Evolutionary conservation across 2,329 filamentous ascomycete species (phyloP), one percentile per base, ranked within the genome.

Genomic region (Zymoseptoria ardabiliae): DNA sequence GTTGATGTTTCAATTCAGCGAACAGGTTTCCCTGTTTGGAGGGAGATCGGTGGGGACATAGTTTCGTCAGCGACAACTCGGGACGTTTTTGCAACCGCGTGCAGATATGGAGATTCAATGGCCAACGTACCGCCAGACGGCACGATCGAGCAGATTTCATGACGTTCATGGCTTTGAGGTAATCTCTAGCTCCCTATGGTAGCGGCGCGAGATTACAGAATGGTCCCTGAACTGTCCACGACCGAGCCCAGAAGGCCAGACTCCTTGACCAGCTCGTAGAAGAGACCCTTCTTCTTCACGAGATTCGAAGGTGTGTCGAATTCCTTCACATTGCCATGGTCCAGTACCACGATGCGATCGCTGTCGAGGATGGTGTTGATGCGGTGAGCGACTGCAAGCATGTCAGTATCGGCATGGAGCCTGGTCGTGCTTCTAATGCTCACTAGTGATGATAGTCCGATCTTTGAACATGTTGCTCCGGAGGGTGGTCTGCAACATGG

Each of bases 331-430:
- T 86, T 84, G 50, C 94, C 94, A 74, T 89, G 88, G 72, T 97
- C 91, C 5, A 99, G 83, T 54, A 99, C 94, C 41, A 99, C 87
- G 63, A 99, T 94, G 55, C 92, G 85, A 77, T 99, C 93, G 62
- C 82, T 85, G 70, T 88, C 85, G 13, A 99, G 82, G 69, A 99
- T 97, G 10, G 94, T 99, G 78, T 97, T 97, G 78, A 99, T 96
- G 58, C 94, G 87, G 78, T 99, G 94, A 23, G 94, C 94, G 70
- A 99, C 69, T 71, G 58, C 7, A 28, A 22, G 30, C 11, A 25
- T 50, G n/a, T 45, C 11, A 30, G 52, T 51, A 48, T 57, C 28
- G 41, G 25, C 8, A 4, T 9, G 25, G 25, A 50, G 35, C 9
- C 53, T 48, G 11, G 21, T 41, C 7, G 17, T 45, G 30, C 19